Evolutionary conservation across 139 green algal genomes (phyloP).

Genomic region (Coelastrella sp.): DNA sequence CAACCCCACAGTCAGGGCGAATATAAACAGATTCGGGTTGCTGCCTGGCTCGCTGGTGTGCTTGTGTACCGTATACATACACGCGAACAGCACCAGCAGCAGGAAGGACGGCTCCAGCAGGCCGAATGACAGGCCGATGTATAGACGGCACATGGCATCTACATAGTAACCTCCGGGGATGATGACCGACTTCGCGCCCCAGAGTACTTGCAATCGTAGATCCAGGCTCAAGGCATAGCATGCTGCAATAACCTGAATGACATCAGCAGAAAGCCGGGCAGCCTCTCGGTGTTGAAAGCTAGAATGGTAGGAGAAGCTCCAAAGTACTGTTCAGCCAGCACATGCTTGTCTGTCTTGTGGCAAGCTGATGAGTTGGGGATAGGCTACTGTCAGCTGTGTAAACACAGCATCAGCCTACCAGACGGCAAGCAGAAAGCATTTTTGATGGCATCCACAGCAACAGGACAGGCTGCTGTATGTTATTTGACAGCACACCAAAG

Average conservation of each 20-base stretch:
- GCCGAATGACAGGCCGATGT: constrained; percentile 62
- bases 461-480: too few relatives aligned
- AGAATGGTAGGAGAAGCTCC: too few relatives aligned
- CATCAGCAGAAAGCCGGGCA: neutral
- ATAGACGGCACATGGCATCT: constrained; percentile 52
- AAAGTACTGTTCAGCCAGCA: neutral
- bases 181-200: constrained; percentile 41
- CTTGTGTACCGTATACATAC: constrained; percentile 65
- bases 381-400: too few relatives aligned
- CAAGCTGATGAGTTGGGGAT: too few relatives aligned
- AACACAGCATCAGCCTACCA: too few relatives aligned
- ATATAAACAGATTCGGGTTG: constrained; percentile 63
- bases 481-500: too few relatives aligned
- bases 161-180: constrained; percentile 42
- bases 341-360: too few relatives aligned
- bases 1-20: constrained; percentile 60
- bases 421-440: too few relatives aligned
- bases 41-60: constrained; percentile 41
- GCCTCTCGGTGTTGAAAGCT: too few relatives aligned
- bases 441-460: too few relatives aligned
- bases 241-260: constrained; percentile 17
- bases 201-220: constrained; percentile 60
- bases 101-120: constrained; percentile 65
- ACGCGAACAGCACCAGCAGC: constrained; percentile 66
- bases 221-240: constrained; percentile 42